A percentile compares a stretch with the other conserved stretches of the same genome.
Conservation (phyloP, 2,329 filamentous ascomycete genomes). For the Colletotrichum sp. region DNA sequence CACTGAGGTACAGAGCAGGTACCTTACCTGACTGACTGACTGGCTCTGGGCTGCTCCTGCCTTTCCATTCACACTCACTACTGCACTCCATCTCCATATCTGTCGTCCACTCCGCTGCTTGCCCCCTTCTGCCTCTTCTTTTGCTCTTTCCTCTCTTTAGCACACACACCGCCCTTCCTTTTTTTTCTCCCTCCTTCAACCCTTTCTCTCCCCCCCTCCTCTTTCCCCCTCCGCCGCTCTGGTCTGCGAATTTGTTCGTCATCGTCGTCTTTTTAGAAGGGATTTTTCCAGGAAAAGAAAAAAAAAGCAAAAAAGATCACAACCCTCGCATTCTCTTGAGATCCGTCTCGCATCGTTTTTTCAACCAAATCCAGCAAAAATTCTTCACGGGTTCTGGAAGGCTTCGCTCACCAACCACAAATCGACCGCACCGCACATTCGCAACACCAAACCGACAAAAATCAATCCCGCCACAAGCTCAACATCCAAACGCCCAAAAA, state of each 20-base stretch:
- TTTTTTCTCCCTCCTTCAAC: slow-evolving; percentile 31
- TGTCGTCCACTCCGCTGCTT: slow-evolving; percentile 23
- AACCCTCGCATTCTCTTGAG: slow-evolving; percentile 20
- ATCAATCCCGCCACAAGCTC: not conserved
- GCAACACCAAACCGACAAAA: slow-evolving; percentile 5
- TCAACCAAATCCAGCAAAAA: slow-evolving; percentile 3
- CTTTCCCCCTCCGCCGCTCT: slow-evolving; percentile 27
- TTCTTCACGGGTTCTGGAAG: slow-evolving; percentile 16
- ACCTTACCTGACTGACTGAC: not conserved
- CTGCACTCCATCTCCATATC: slow-evolving; percentile 32
- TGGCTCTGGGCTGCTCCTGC: not conserved
- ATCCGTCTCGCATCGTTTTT: slow-evolving; percentile 22
- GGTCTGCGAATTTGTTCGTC: slow-evolving; percentile 29
- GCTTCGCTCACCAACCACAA: slow-evolving; percentile 4
- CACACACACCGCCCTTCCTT: slow-evolving; percentile 35
- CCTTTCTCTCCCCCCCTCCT: slow-evolving; percentile 26
- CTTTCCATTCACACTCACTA: slow-evolving; percentile 34
- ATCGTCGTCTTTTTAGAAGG: slow-evolving; percentile 28
- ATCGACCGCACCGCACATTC: slow-evolving; percentile 3
- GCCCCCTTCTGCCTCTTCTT: slow-evolving; percentile 35
- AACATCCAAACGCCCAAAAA: not conserved
- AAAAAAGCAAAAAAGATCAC: not conserved
- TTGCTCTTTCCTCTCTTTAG: slow-evolving; percentile 33
- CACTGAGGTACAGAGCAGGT: not conserved
- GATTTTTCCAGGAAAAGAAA: not conserved